Conservation (phyloP, 179 eudicot species). For the Spergularia azorica region DNA sequence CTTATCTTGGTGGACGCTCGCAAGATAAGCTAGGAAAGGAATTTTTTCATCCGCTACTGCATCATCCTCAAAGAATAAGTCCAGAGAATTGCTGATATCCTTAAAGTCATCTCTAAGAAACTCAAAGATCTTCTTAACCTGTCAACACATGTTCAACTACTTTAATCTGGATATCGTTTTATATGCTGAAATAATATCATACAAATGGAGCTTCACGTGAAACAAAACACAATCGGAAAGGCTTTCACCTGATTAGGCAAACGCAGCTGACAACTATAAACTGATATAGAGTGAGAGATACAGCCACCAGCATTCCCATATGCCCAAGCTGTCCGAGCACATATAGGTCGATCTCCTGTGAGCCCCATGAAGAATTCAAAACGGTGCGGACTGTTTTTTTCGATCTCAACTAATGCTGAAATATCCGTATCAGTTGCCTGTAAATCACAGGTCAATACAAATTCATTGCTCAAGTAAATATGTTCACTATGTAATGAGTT, state of each 20-base stretch:
- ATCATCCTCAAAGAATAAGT: constrained; percentile 87
- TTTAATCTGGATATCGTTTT: neutral
- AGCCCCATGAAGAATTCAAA: constrained; percentile 99
- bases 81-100: constrained; percentile 89
- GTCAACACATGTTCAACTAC: constrained; percentile 26
- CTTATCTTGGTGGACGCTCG: constrained; percentile 58
- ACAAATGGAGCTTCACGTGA: neutral
- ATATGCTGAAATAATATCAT: neutral
- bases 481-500: neutral
- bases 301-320: constrained; percentile 96
- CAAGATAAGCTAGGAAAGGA: constrained; percentile 95
- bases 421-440: constrained; percentile 99
- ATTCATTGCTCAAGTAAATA: constrained; percentile 8
- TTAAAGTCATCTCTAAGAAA: constrained; percentile 83
- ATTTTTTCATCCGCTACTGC: constrained; percentile 98
- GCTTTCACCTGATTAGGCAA: constrained; percentile 78
- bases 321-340: constrained; percentile 99
- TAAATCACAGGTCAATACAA: constrained; percentile 29
- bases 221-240: constrained; percentile 2
- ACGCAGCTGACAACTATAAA: constrained; percentile 89
- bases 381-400: constrained; percentile 96
- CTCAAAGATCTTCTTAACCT: constrained; percentile 92
- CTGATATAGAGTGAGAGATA: constrained; percentile 96
- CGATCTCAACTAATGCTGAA: constrained; percentile 93
- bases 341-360: constrained; percentile 90